Base-by-base conservation (phyloP, 495 filamentous ascomycete genomes). In the Penicillium silybi region DNA sequence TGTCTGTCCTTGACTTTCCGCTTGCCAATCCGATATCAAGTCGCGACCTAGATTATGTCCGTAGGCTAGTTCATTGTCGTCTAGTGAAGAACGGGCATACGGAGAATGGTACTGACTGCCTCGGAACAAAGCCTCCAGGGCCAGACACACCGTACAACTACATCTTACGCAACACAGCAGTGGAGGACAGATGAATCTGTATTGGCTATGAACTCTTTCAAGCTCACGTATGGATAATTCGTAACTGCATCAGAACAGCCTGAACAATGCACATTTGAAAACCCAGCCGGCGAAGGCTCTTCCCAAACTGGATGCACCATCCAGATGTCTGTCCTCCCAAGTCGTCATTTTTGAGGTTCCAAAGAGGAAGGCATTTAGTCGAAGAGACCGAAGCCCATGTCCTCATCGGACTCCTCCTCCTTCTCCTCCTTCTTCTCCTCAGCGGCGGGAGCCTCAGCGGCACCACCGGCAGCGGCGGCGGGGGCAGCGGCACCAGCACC, bases 351-450 rank as follows among this genome's bases (percentile, higher is more conserved):
- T 67, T 51, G 59, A 59, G 50, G 19, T 38, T 51, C 53, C 47
- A 25, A 43, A 15, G 50, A 51, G 29, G 50, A 62, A 62, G 41
- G 62, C 61, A 62, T 62, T 74, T 78, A 97, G 80, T 97, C 92
- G 87, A 97, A 97, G 53, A 99, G 91, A 87, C 93, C 93, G 82
- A 99, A 96, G 69, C 93, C 93, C 93, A 99, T 99, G 71, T 99
- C 93, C 71, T 99, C 93, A 76, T 99, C 93, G 69, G 93, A 97
- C 84, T 97, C 93, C 75, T 89, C 85, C 75, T 89, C 85, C 68
- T 85, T 80, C 66, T 78, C 76, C 80, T 92, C 85, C 64, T 86
- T 88, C 67, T 82, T 85, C 70, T 83, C 79, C 70, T 88, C 85
- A 62, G 79, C 85, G 73, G 83, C 84, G 55, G 82, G 75, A 59